A percentile compares a stretch with the other conserved stretches of the same genome.
Conservation (phyloP, 2,329 filamentous ascomycete species). For the Pezicula neosporulosa region DNA sequence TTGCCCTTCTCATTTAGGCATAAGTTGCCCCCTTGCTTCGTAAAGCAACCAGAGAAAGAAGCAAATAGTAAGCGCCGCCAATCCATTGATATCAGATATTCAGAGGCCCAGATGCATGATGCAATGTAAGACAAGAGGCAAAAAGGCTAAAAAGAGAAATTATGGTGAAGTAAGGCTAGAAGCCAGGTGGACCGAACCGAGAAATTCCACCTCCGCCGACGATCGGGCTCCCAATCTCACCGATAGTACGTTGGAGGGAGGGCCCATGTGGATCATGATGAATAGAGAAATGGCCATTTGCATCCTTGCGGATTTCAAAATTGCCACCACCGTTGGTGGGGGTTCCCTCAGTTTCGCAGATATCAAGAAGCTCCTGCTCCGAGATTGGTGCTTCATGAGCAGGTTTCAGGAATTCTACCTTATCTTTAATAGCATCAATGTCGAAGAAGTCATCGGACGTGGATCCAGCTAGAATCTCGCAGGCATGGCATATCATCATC, state of each 20-base stretch:
- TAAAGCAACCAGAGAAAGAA: too few species aligned
- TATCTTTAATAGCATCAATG: slow-evolving; percentile 61
- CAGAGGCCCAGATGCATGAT: too few species aligned
- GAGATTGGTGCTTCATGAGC: slow-evolving; percentile 41
- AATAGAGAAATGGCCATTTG: slow-evolving; percentile 31
- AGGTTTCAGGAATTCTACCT: slow-evolving; percentile 57
- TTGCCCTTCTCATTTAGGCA: too few species aligned
- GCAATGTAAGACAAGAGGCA: too few species aligned
- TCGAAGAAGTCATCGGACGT: slow-evolving; percentile 65
- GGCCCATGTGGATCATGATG: slow-evolving; percentile 53
- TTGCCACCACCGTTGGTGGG: slow-evolving; percentile 83
- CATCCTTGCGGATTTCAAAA: slow-evolving; percentile 52
- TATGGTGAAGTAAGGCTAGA: slow-evolving; percentile 9
- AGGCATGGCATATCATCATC: slow-evolving; percentile 73
- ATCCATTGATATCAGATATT: too few species aligned
- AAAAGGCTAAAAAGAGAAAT: background rate
- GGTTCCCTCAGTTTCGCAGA: slow-evolving; percentile 86
- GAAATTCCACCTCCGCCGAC: slow-evolving; percentile 31
- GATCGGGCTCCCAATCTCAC: slow-evolving; percentile 68
- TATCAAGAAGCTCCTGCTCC: slow-evolving; percentile 70
- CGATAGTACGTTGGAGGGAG: slow-evolving; percentile 47
- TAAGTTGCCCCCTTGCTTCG: too few species aligned
- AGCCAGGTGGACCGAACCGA: slow-evolving; percentile 23
- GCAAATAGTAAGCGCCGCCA: too few species aligned
- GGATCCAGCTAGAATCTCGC: slow-evolving; percentile 54